phyloP scores from a whole-genome alignment of 2,329 filamentous ascomycete species.

The Magnaporthales sp. region DNA sequence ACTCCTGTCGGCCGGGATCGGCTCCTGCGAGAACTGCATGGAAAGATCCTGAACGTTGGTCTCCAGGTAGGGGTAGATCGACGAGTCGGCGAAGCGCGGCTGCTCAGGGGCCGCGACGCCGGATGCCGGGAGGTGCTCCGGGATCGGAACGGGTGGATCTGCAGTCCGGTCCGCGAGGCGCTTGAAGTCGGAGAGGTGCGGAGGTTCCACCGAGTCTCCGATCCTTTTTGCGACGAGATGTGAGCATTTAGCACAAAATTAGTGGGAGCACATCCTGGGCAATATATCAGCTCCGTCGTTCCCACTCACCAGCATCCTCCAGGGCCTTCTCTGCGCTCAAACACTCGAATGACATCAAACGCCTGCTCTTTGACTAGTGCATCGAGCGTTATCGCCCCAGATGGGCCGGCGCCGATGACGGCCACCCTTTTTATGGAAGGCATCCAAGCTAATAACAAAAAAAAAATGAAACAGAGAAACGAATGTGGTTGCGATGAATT shows the following conservation, averaged over 20 bases:
- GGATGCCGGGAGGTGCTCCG: constrained; percentile 33
- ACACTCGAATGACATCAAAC: constrained; percentile 31
- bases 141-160: constrained; percentile 37
- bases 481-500: neutral
- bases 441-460: neutral
- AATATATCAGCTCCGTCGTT: neutral
- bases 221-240: constrained; percentile 32
- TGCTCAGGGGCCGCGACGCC: constrained; percentile 29
- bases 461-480: neutral
- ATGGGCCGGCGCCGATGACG: constrained; percentile 33
- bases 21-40: constrained; percentile 52
- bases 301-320: constrained; percentile 34
- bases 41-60: constrained; percentile 52
- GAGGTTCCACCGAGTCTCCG: constrained; percentile 34
- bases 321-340: constrained; percentile 30
- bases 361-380: constrained; percentile 28
- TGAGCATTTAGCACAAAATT: neutral
- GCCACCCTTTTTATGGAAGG: constrained; percentile 21
- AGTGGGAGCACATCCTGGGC: neutral
- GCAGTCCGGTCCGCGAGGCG: constrained; percentile 34
- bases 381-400: constrained; percentile 19
- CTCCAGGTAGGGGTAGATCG: constrained; percentile 54
- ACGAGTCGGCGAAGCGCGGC: constrained; percentile 46
- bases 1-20: constrained; percentile 33
- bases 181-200: constrained; percentile 19